A percentile compares a stretch with the other conserved stretches of the same genome.
These are phyloP conservation scores for Aulographum hederae DNA, from an alignment of 2,329 filamentous ascomycete species.

Conservation along the genomic window DNA sequence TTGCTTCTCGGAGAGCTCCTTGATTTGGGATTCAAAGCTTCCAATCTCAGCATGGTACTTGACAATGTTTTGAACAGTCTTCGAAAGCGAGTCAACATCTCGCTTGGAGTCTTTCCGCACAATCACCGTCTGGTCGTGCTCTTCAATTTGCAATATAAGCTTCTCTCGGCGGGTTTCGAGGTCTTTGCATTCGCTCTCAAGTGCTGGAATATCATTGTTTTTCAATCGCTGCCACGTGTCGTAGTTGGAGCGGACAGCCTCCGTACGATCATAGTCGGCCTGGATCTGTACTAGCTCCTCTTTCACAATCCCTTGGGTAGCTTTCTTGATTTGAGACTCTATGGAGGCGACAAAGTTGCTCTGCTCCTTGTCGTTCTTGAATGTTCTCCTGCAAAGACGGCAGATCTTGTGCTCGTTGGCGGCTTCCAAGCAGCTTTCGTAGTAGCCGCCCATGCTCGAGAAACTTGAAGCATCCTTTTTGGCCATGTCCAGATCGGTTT, in stretches of 20 bases:
- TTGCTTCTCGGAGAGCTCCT: conserved; percentile 59
- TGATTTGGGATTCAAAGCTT: conserved; percentile 54
- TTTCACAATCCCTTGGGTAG: conserved; percentile 28
- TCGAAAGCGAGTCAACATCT: conserved; percentile 58
- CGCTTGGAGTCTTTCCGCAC: conserved; percentile 45
- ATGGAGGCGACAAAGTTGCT: neutral
- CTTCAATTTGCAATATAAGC: conserved; percentile 28
- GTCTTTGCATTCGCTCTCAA: conserved; percentile 44
- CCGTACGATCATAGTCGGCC: neutral
- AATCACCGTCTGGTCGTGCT: conserved; percentile 48
- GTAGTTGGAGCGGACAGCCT: conserved; percentile 34
- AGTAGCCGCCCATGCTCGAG: neutral
- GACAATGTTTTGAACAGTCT: conserved; percentile 58
- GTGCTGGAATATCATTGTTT: conserved; percentile 50
- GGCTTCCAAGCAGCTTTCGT: neutral
- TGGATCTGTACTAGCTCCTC: conserved; percentile 31
- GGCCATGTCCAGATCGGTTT: neutral
- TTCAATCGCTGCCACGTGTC: conserved; percentile 57
- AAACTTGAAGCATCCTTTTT: neutral
- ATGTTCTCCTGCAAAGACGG: neutral
- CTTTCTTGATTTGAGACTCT: neutral
- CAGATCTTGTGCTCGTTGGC: neutral
- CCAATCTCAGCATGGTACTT: conserved; percentile 55
- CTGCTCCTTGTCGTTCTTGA: neutral
- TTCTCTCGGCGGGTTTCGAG: conserved; percentile 21